Evolutionary conservation across 2,329 filamentous ascomycete species (phyloP).

Genomic region (Cercospora beticola): DNA sequence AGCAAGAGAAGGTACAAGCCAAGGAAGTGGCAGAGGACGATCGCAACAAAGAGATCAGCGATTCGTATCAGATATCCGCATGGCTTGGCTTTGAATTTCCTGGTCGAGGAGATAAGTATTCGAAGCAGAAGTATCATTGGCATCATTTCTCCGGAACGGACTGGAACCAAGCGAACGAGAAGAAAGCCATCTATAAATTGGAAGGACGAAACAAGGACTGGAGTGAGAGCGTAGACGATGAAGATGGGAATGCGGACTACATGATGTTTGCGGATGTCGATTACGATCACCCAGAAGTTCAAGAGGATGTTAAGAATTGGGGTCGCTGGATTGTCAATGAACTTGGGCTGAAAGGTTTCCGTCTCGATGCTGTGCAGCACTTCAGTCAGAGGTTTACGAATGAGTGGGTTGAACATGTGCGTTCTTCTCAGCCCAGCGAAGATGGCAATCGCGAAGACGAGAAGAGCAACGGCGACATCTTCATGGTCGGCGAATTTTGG

Average conservation of each 20-base stretch:
- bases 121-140: constrained; percentile 62
- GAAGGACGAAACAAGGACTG: constrained; percentile 54
- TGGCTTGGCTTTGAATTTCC: constrained; percentile 68
- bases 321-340: constrained; percentile 64
- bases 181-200: constrained; percentile 64
- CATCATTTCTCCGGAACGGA: constrained; percentile 67
- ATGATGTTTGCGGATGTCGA: constrained; percentile 72
- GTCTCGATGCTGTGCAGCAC: constrained; percentile 71
- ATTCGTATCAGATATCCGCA: constrained; percentile 55
- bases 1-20: constrained; percentile 60
- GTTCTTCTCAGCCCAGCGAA: neutral
- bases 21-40: constrained; percentile 57
- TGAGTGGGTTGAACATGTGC: constrained; percentile 59
- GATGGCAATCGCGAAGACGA: neutral
- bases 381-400: constrained; percentile 64
- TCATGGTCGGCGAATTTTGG: constrained; percentile 71
- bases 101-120: constrained; percentile 60
- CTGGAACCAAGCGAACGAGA: constrained; percentile 57
- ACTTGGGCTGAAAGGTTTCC: constrained; percentile 62
- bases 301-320: constrained; percentile 64
- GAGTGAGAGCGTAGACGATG: constrained; percentile 59
- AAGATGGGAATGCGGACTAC: constrained; percentile 62
- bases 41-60: constrained; percentile 21
- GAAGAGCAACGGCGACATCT: constrained; percentile 51
- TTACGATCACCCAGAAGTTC: constrained; percentile 62